Evolutionary conservation across 768 basidiomycete species (phyloP), one percentile per base, ranked within the genome.

Genomic region (Boletus eberwhitei): DNA sequence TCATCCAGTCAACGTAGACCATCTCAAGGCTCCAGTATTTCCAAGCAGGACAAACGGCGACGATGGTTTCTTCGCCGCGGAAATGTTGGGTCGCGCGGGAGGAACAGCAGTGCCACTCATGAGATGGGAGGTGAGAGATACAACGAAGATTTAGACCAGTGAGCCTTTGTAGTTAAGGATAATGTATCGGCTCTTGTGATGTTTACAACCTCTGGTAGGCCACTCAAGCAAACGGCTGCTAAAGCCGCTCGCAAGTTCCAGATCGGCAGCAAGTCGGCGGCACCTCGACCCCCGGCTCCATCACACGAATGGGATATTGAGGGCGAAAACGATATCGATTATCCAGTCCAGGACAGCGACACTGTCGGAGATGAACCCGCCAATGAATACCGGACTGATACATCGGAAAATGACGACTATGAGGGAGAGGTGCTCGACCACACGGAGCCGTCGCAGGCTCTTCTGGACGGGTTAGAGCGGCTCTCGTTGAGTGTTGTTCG

Each of bases 381-480:
- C 14, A 14, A 43, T 35, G 57, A 45, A 16, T 24, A 41, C 26
- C 4, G 21, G 9, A 37, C 50, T 3, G 50, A 46, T 9, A 24
- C 26, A 35, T 62, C 62, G 48, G 60, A 64, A 50, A 35, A 24
- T 21, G 51, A 59, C 34, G 34, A 36, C 4, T 22, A 17, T n/a
- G 43, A 59, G 21, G 52, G 62, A 49, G 59, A 44, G 8, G 21
- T 29, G 0, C 9, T 19, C 16, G 48, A 58, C 48, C n/a, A 50
- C 32, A 41, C 55, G n/a, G 47, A 48, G 5, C 75, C 77, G 22
- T 64, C 72, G 14, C 68, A 70, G 4, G 55, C 65, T 3, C 67
- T 82, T 40, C 36, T 78, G 29, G 53, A 66, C 5, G 71, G 70
- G 13, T 54, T 79, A 13, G 70, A 77, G 48, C 54, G 55, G 13